Percentiles rank a stretch among this genome's conserved stretches.
Evolutionary conservation across 345 rosid species (phyloP).

Genomic region (Boechera stricta): DNA sequence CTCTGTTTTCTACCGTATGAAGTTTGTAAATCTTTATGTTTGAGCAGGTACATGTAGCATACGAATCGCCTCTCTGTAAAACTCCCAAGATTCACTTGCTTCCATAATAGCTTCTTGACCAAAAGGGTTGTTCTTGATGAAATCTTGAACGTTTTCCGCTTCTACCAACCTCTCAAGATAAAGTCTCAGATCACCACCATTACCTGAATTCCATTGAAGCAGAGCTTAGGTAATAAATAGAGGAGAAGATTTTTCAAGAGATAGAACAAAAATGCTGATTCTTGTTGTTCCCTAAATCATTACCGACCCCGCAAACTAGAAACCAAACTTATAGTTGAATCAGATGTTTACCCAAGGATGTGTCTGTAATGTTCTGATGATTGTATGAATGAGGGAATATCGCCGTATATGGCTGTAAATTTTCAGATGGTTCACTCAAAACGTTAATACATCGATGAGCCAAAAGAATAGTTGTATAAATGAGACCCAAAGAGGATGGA

Average conservation of each 20-base stretch:
- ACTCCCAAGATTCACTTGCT: conserved; percentile 63
- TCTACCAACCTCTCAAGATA: conserved; percentile 62
- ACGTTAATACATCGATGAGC: neutral
- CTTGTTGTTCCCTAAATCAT: too few species aligned
- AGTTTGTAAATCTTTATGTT: neutral
- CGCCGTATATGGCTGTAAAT: conserved; percentile 64
- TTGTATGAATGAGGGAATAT: conserved; percentile 76
- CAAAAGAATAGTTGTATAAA: neutral
- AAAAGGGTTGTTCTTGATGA: conserved; percentile 66
- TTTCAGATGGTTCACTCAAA: conserved; percentile 12
- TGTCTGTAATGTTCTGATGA: conserved; percentile 53
- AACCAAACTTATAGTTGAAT: too few species aligned
- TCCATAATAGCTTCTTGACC: conserved; percentile 74
- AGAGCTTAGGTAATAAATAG: neutral
- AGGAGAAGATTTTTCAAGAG: too few species aligned
- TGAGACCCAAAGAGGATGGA: conserved; percentile 5
- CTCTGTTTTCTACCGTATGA: conserved; percentile 6
- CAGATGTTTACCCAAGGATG: conserved; percentile 63
- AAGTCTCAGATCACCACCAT: conserved; percentile 69
- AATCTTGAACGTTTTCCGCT: conserved; percentile 63
- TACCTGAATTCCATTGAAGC: conserved; percentile 51
- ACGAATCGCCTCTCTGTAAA: conserved; percentile 52
- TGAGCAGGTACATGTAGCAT: neutral
- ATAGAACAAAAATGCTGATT: neutral
- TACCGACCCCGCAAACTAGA: too few species aligned